phyloP scores from a whole-genome alignment of 768 basidiomycete species.

The Tephrocybe sp. region DNA sequence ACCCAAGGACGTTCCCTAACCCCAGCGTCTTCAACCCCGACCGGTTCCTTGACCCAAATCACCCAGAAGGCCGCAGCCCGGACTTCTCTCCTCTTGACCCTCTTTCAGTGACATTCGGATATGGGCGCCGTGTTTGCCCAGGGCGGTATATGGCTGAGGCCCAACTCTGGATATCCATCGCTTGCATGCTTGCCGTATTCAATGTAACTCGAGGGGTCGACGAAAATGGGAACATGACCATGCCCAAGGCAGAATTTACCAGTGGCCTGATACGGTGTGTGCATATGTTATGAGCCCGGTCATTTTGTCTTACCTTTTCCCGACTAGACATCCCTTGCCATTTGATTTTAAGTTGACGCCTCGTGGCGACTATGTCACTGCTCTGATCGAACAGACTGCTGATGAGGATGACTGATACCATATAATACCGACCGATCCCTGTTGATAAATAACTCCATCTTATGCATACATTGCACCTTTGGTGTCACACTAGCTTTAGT shows the following conservation, averaged over 20 bases:
- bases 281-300: not conserved
- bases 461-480: no score
- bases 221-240: conserved; percentile 29
- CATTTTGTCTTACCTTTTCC: not conserved
- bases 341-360: conserved; percentile 32
- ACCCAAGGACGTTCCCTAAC: conserved; percentile 42
- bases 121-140: conserved; percentile 46
- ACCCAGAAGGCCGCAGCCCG: conserved; percentile 19
- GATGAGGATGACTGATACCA: conserved; percentile 1
- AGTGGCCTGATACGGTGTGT: conserved; percentile 44
- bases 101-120: conserved; percentile 39
- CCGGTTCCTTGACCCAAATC: conserved; percentile 34
- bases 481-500: not conserved
- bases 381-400: conserved; percentile 30
- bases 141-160: conserved; percentile 44
- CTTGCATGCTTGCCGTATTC: conserved; percentile 41
- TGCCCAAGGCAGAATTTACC: conserved; percentile 33
- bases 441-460: no score
- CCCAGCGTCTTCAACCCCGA: conserved; percentile 50
- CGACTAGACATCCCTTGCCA: conserved; percentile 30
- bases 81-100: conserved; percentile 32
- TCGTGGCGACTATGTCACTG: conserved; percentile 24
- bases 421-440: no score
- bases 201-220: conserved; percentile 37
- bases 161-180: conserved; percentile 44